These are phyloP conservation scores for Fremontodendron californicum DNA, from an alignment of 345 rosid genomes.

Conservation along the genomic window DNA sequence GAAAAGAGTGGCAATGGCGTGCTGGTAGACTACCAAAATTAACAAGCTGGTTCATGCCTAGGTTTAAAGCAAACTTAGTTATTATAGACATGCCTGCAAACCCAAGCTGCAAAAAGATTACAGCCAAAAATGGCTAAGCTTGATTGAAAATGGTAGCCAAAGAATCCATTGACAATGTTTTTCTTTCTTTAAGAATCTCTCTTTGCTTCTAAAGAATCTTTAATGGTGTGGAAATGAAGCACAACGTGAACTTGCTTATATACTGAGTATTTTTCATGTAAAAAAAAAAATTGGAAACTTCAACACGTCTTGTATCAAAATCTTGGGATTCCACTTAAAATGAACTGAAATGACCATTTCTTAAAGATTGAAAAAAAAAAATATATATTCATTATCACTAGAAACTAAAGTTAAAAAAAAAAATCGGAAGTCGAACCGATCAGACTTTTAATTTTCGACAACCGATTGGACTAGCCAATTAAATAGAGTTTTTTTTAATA, in stretches of 20 bases:
- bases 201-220: not conserved
- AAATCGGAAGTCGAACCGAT: too few relatives aligned
- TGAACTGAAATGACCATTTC: not conserved
- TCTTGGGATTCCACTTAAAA: not conserved
- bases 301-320: not conserved
- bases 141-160: not conserved
- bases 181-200: not conserved
- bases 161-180: not conserved
- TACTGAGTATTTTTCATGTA: not conserved
- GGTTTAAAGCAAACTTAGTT: slow-evolving; percentile 36
- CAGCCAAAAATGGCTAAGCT: slow-evolving; percentile 37
- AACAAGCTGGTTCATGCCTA: slow-evolving; percentile 49
- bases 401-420: too few relatives aligned
- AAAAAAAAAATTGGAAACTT: not conserved
- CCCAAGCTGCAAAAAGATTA: slow-evolving; percentile 35
- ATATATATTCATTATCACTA: not conserved
- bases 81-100: slow-evolving; percentile 39
- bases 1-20: slow-evolving; percentile 49
- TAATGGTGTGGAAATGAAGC: not conserved
- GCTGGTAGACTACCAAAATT: slow-evolving; percentile 66
- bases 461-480: too few relatives aligned
- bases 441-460: too few relatives aligned
- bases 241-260: not conserved
- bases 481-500: too few relatives aligned
- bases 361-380: too few relatives aligned